Conservation (phyloP, 345 rosid species). For the Ailanthus altissimus region DNA sequence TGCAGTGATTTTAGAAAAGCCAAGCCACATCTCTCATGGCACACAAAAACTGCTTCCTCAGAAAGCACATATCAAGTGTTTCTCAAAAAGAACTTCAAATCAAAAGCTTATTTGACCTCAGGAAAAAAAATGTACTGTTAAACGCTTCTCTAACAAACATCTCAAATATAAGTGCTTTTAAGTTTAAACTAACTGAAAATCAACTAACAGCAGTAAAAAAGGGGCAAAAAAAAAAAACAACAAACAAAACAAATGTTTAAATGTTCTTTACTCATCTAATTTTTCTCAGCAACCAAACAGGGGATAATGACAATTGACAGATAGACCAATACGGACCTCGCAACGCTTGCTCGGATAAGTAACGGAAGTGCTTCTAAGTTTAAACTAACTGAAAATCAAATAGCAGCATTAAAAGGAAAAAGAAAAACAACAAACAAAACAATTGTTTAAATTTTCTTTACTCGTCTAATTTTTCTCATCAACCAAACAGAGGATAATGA, state of each 20-base stretch:
- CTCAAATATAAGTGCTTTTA: not conserved
- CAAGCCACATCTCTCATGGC: not conserved
- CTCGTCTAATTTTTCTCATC: not conserved
- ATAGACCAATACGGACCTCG: conserved; percentile 22
- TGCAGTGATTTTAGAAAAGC: not conserved
- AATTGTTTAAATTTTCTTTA: not conserved
- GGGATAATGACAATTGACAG: not conserved
- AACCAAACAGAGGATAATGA: conserved; percentile 10
- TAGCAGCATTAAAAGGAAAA: not conserved
- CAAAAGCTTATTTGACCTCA: not conserved
- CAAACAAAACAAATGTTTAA: not conserved
- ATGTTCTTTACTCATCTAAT: not conserved
- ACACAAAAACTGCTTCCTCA: not conserved
- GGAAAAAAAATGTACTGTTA: not conserved
- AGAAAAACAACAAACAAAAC: not conserved
- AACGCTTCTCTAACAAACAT: not conserved
- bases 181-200: not conserved
- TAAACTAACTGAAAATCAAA: not conserved
- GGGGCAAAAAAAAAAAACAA: not conserved
- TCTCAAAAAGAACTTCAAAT: not conserved
- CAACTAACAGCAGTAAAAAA: not conserved
- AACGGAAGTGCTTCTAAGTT: not conserved
- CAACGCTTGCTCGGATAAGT: conserved; percentile 28
- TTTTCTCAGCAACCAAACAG: conserved; percentile 9
- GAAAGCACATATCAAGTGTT: not conserved